phyloP scores from a whole-genome alignment of 1,139 yeast genomes.

The Sugiyamaella xylanicola region DNA sequence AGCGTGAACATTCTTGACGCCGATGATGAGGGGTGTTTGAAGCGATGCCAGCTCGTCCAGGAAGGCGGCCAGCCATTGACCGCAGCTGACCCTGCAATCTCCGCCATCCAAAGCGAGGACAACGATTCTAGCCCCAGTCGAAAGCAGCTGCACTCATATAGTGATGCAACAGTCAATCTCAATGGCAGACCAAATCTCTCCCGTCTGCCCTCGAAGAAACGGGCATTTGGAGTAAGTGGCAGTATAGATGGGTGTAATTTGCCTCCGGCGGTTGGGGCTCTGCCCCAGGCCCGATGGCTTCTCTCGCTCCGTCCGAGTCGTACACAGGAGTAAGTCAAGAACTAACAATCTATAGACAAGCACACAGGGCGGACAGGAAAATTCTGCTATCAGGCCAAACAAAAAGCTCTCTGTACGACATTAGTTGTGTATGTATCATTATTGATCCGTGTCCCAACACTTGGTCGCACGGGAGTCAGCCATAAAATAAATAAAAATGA shows the following conservation, averaged over 20 bases:
- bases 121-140: not conserved
- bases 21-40: slow-evolving; percentile 7
- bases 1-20: slow-evolving; percentile 11
- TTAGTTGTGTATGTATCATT: no score
- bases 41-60: slow-evolving; percentile 22
- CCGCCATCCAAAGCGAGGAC: slow-evolving; percentile 5
- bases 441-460: no score
- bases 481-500: no score
- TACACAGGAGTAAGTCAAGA: no score
- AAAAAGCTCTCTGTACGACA: no score
- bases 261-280: not conserved
- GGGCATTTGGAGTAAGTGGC: slow-evolving; percentile 21
- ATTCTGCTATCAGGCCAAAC: no score
- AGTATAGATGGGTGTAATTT: no score
- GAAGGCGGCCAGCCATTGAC: slow-evolving; percentile 6
- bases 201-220: slow-evolving; percentile 1
- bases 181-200: not conserved
- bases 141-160: slow-evolving; percentile 14
- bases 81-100: slow-evolving; percentile 1
- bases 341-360: no score
- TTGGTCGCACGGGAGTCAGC: no score
- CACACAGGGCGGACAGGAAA: no score
- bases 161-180: not conserved
- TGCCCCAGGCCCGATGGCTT: not conserved
- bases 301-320: not conserved